These are phyloP conservation scores for Calonectria naviculata DNA, from an alignment of 2,329 filamentous ascomycete species.

Conservation along the genomic window DNA sequence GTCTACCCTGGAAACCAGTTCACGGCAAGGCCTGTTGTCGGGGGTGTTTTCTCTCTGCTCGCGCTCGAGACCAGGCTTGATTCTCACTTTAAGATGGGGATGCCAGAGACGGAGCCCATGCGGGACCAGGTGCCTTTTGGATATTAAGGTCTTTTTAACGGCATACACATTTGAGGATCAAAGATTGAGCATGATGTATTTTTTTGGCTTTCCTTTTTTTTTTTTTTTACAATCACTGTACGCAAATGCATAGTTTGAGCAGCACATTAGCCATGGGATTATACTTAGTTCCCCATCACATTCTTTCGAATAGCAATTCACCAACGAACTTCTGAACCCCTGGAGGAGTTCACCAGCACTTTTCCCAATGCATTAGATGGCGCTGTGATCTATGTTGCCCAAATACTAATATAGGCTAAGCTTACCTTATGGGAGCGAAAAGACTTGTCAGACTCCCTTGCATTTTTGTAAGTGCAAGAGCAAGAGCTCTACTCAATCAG, in stretches of 20 bases:
- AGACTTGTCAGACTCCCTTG: too few species aligned
- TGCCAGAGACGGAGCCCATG: not conserved
- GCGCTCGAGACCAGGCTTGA: not conserved
- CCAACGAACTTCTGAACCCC: too few species aligned
- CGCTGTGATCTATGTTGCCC: too few species aligned
- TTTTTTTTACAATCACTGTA: not conserved
- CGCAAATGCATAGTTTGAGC: not conserved
- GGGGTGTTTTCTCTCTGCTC: constrained; percentile 79
- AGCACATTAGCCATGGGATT: not conserved
- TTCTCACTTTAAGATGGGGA: not conserved
- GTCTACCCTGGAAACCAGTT: constrained; percentile 76
- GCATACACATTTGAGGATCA: not conserved
- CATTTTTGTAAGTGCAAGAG: too few species aligned
- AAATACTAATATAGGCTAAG: too few species aligned
- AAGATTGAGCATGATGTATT: not conserved
- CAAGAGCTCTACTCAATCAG: too few species aligned
- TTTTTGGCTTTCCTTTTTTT: too few species aligned
- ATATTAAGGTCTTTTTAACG: not conserved
- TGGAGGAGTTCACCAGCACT: too few species aligned
- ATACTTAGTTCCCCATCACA: too few species aligned
- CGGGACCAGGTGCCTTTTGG: not conserved
- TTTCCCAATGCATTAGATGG: too few species aligned
- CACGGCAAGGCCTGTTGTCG: constrained; percentile 82
- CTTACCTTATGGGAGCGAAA: too few species aligned
- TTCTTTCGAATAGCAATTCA: too few species aligned